A percentile compares a stretch with the other conserved stretches of the same genome.
phyloP scores from a whole-genome alignment of 163 green algal genomes.

The Trebouxia gelatinosa region DNA sequence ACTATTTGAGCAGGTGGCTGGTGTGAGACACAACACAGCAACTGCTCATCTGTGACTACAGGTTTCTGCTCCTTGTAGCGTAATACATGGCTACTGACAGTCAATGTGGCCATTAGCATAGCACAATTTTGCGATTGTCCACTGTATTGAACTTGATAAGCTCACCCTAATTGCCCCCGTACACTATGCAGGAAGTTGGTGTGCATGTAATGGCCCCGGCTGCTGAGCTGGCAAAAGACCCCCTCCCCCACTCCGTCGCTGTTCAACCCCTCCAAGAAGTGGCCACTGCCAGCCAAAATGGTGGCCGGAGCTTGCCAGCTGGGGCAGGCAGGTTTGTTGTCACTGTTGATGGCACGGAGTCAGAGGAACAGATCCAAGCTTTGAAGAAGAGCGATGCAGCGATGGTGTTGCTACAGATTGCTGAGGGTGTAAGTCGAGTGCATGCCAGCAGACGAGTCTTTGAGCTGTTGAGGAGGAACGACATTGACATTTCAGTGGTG shows the following conservation, averaged over 20 bases:
- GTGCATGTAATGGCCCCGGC: slow-evolving; percentile 87
- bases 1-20: too few relatives aligned
- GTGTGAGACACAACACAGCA: too few relatives aligned
- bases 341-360: slow-evolving; percentile 84
- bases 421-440: slow-evolving; percentile 69
- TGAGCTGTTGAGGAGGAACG: slow-evolving; percentile 71
- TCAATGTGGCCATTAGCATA: neutral
- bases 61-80: neutral
- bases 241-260: slow-evolving; percentile 82
- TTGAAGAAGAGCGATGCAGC: slow-evolving; percentile 56
- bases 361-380: slow-evolving; percentile 67
- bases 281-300: slow-evolving; percentile 30
- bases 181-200: slow-evolving; percentile 74
- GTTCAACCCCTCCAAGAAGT: slow-evolving; percentile 75
- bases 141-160: too few relatives aligned
- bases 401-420: slow-evolving; percentile 65
- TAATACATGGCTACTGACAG: neutral
- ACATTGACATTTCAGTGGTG: slow-evolving; percentile 81
- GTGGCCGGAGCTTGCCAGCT: slow-evolving; percentile 49
- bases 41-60: too few relatives aligned
- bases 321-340: slow-evolving; percentile 77
- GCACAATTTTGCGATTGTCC: neutral
- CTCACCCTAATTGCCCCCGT: too few relatives aligned
- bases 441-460: slow-evolving; percentile 89
- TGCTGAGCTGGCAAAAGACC: slow-evolving; percentile 66